Evolutionary conservation across 306 rosid genomes (phyloP), one percentile per base, ranked within the genome.

Genomic region (Cajanus cajan): DNA sequence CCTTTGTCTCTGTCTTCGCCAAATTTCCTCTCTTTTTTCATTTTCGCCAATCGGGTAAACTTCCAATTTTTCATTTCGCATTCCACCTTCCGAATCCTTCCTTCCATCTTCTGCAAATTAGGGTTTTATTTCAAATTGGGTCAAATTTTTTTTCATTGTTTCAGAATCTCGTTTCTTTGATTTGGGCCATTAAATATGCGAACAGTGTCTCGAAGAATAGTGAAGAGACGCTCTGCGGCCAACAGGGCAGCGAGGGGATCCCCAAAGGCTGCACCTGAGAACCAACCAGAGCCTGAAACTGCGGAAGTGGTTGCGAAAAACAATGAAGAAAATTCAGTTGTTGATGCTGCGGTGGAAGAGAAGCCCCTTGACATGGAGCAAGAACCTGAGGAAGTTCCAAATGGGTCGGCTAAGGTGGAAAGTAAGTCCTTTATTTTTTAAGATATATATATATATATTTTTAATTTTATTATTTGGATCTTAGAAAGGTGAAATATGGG

Each of bases 361-460:
- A 78, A 85, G 6, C 72, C 62, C 2, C 19, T 31, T 80, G 82
- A 77, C 63, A 13, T 73, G 55, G 76, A 59, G 1, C 31, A 41
- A n/a, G 21, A 77, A 12, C 31, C 9, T 40, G 18, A 11, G 28
- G 47, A 80, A 12, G 84, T 72, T 13, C 54, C 79, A 45, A 87
- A 88, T 51, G 88, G 66, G 9, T 69, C 48, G 41, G 83, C 34
- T 85, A 18, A 28, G 44, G 73, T 79, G 62, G 88, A 78, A 84
- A 89, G 99, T 93, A 84, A 90, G 92, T 80, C 16, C 4, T 8
- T 13, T 52, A 74, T 37, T 11, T 44, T 13, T 18, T 0, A 31
- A 4, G 7, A 10, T 2, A 22, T 10, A 5, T 16, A 45, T 43
- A 13, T n/a, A n/a, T n/a, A n/a, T n/a, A 22, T 6, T 55, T 67